Conservation (phyloP, 768 basidiomycete species). For the Lactarius sanguifluus region DNA sequence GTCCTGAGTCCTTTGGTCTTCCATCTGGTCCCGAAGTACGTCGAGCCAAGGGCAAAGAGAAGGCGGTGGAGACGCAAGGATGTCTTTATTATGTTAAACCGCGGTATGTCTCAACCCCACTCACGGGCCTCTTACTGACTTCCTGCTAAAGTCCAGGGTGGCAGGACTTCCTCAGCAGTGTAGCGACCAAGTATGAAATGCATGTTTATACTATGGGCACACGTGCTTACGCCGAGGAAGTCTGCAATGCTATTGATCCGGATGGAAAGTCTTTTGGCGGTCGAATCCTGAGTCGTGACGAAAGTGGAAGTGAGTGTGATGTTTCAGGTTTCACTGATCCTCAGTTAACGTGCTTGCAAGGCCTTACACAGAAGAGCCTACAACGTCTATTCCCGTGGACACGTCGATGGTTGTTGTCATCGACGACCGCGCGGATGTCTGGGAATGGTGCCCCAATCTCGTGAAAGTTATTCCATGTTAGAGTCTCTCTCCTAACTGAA, state of each 20-base stretch:
- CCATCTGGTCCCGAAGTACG: slow-evolving; percentile 39
- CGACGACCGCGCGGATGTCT: slow-evolving; percentile 97
- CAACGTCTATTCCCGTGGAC: slow-evolving; percentile 91
- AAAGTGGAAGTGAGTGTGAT: slow-evolving; percentile 82
- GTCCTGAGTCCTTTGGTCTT: slow-evolving; percentile 68
- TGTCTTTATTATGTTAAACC: slow-evolving; percentile 99
- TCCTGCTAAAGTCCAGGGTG: slow-evolving; percentile 67
- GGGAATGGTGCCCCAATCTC: slow-evolving; percentile 97
- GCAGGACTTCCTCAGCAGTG: slow-evolving; percentile 67
- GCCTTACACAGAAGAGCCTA: slow-evolving; percentile 78
- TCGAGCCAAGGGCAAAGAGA: slow-evolving; percentile 58
- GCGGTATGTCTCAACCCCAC: slow-evolving; percentile 54
- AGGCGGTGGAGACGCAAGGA: slow-evolving; percentile 69
- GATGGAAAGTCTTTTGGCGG: slow-evolving; percentile 81
- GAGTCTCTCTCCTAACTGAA: slow-evolving; percentile 34
- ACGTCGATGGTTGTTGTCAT: slow-evolving; percentile 99
- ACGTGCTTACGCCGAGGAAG: slow-evolving; percentile 92
- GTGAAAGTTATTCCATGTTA: slow-evolving; percentile 95
- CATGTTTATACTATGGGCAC: slow-evolving; percentile 99
- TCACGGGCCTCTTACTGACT: slow-evolving; percentile 23
- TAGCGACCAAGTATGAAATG: slow-evolving; percentile 89
- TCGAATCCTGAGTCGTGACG: slow-evolving; percentile 88
- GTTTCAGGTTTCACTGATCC: neutral
- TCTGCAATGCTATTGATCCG: slow-evolving; percentile 93
- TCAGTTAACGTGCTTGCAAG: slow-evolving; percentile 14